These are phyloP conservation scores for Coniochaeta prunicola DNA, from an alignment of 2,329 filamentous ascomycete genomes.

Conservation along the genomic window DNA sequence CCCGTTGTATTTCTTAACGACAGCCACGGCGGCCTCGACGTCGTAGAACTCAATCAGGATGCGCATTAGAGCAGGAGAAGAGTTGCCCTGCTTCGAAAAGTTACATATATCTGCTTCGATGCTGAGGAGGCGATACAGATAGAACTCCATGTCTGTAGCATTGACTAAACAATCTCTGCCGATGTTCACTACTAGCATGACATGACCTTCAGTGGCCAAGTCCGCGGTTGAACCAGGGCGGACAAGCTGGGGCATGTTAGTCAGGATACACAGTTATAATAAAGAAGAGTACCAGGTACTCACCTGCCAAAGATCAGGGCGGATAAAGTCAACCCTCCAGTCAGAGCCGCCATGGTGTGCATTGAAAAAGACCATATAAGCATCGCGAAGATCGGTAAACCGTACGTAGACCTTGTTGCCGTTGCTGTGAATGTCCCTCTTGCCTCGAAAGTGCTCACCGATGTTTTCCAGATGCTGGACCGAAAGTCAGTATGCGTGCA, in stretches of 20 bases:
- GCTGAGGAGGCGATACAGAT: slow-evolving; percentile 32
- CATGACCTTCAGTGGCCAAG: slow-evolving; percentile 46
- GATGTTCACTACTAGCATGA: slow-evolving; percentile 40
- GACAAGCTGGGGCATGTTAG: slow-evolving; percentile 17
- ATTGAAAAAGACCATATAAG: slow-evolving; percentile 41
- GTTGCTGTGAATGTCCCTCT: slow-evolving; percentile 24
- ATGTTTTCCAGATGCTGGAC: slow-evolving; percentile 31
- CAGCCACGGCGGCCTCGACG: slow-evolving; percentile 31
- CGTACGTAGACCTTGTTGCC: slow-evolving; percentile 42
- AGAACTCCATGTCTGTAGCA: slow-evolving; percentile 13
- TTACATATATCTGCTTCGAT: slow-evolving; percentile 45
- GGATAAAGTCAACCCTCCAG: slow-evolving; percentile 41
- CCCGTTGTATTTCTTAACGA: slow-evolving; percentile 32
- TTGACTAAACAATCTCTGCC: slow-evolving; percentile 8
- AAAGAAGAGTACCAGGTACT: slow-evolving; percentile 1
- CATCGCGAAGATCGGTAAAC: slow-evolving; percentile 55
- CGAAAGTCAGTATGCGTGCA: neutral
- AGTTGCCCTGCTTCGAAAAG: slow-evolving; percentile 33
- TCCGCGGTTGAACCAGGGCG: slow-evolving; percentile 18
- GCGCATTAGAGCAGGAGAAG: slow-evolving; percentile 21
- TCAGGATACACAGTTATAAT: neutral
- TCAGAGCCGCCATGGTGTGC: slow-evolving; percentile 32
- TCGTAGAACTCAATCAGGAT: slow-evolving; percentile 49
- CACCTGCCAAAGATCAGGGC: slow-evolving; percentile 36
- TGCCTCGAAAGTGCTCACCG: slow-evolving; percentile 28